Evolutionary conservation across 2,329 filamentous ascomycete species (phyloP).

Genomic region (Keithomyces neogunnii): DNA sequence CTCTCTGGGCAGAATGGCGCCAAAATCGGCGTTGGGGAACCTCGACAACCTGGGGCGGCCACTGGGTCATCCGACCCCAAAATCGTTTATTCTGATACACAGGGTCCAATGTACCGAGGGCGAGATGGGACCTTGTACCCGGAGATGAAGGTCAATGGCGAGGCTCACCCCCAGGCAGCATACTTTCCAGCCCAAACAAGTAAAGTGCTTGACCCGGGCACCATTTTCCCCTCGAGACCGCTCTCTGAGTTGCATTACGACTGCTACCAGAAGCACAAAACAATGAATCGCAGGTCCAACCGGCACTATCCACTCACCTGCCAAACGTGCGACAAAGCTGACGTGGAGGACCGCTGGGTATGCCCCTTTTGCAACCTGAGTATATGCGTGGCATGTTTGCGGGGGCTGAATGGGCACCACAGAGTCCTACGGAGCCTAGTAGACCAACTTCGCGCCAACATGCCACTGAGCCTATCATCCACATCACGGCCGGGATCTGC

Average conservation of each 20-base stretch:
- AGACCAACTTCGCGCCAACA: constrained; percentile 15
- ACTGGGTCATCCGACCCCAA: constrained; percentile 19
- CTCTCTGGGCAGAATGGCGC: not conserved
- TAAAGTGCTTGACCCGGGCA: constrained; percentile 19
- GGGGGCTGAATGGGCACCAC: constrained; percentile 29
- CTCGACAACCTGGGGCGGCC: constrained; percentile 12
- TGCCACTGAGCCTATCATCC: constrained; percentile 12
- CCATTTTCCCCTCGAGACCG: constrained; percentile 32
- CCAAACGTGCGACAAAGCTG: constrained; percentile 40
- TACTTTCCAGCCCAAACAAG: constrained; percentile 28
- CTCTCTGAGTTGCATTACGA: constrained; percentile 35
- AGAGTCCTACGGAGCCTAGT: constrained; percentile 36
- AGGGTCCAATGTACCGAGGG: constrained; percentile 25
- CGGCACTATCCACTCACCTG: constrained; percentile 42
- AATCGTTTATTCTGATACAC: constrained; percentile 24
- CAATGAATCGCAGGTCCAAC: constrained; percentile 41
- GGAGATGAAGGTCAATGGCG: constrained; percentile 27
- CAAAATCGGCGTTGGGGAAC: not conserved
- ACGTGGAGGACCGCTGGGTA: constrained; percentile 35
- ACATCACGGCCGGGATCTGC: constrained; percentile 13
- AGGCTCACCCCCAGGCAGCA: constrained; percentile 26
- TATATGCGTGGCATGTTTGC: constrained; percentile 41
- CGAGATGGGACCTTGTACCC: constrained; percentile 32
- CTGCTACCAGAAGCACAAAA: constrained; percentile 40
- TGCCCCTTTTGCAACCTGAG: constrained; percentile 44